Evolutionary conservation across 2,329 filamentous ascomycete genomes (phyloP), one percentile per base, ranked within the genome.

Genomic region (Fusarium austroafricanum): DNA sequence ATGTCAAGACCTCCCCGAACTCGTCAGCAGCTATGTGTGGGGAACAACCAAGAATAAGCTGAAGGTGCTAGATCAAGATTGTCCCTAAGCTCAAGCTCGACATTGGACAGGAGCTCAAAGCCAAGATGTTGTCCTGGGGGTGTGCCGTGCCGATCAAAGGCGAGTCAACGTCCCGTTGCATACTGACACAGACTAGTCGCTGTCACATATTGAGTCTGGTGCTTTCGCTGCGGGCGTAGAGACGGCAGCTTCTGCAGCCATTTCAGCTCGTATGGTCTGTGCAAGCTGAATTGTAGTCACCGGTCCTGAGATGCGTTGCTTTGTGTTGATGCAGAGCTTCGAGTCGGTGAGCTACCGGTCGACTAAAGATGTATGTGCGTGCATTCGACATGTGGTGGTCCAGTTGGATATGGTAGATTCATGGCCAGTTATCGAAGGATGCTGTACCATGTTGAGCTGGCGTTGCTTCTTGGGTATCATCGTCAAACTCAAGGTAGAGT

Each of bases 121-220:
- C 42, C 37, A 50, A 37, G 33, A 45, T 11, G 9, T 29, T 37
- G 20, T 17, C 40, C 33, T 53, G 39, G 42, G 60, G 59, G 47
- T 46, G 51, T 43, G 45, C 40, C 35, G 39, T 35, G 65, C 46
- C 61, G 55, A 62, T 62, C 65, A 45, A 47, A 23, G 52, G 37
- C 31, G 21, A 45, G 23, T 38, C 38, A 45, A 49, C 54, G 47
- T 63, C 40, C 37, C 17, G 15, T 44, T 53, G 9, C 43, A 54
- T 51, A 38, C 60, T 46, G 60, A 53, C 37, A 52, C 51, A 49
- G 50, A 38, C 49, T 20, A 40, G 35, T 37, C 60, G 40, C 33
- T 47, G 37, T 53, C 55, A 40, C 53, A 46, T 29, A 46, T 29
- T 26, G 31, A 17, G 28, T 7, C 8, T 45, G 20, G 15, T 43